Conservation (phyloP, 805 yeast genomes). For the Nakazawaea populi region DNA sequence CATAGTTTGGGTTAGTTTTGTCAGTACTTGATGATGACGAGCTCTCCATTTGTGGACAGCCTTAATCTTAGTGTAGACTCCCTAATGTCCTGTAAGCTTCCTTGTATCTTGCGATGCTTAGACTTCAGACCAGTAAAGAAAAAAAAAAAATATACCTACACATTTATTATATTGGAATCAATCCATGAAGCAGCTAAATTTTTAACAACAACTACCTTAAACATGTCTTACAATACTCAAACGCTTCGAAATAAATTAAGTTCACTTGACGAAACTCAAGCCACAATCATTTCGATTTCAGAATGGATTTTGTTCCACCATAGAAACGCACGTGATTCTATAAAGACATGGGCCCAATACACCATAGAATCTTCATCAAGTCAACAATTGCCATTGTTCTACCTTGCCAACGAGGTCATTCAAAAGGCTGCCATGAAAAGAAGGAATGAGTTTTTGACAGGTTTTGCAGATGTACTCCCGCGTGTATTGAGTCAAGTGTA, state of each 20-base stretch:
- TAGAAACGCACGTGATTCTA: slow-evolving; percentile 30
- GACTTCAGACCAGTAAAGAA: too few relatives aligned
- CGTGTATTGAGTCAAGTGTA: slow-evolving; percentile 29
- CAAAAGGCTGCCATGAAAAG: slow-evolving; percentile 68
- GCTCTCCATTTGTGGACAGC: slow-evolving; percentile 1
- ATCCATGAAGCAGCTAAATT: too few relatives aligned
- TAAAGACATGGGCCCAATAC: slow-evolving; percentile 31
- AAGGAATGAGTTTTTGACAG: slow-evolving; percentile 50
- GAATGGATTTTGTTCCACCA: slow-evolving; percentile 43
- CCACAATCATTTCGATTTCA: slow-evolving; percentile 37
- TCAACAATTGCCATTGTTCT: slow-evolving; percentile 51
- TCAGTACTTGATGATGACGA: not conserved
- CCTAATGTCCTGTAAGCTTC: not conserved
- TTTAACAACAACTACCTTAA: not conserved
- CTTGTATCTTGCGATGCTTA: too few relatives aligned
- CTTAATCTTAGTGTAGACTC: not conserved
- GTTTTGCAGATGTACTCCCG: slow-evolving; percentile 49
- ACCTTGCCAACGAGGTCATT: slow-evolving; percentile 74
- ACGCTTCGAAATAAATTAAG: slow-evolving; percentile 29
- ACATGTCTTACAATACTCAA: slow-evolving; percentile 34
- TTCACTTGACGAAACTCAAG: slow-evolving; percentile 38
- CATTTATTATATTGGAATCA: too few relatives aligned
- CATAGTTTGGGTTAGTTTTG: not conserved
- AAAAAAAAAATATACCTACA: too few relatives aligned
- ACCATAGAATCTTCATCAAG: slow-evolving; percentile 7